Evolutionary conservation across 1,284 basidiomycete species (phyloP), one percentile per base, ranked within the genome.

Genomic region (Phenoliferia sp.): DNA sequence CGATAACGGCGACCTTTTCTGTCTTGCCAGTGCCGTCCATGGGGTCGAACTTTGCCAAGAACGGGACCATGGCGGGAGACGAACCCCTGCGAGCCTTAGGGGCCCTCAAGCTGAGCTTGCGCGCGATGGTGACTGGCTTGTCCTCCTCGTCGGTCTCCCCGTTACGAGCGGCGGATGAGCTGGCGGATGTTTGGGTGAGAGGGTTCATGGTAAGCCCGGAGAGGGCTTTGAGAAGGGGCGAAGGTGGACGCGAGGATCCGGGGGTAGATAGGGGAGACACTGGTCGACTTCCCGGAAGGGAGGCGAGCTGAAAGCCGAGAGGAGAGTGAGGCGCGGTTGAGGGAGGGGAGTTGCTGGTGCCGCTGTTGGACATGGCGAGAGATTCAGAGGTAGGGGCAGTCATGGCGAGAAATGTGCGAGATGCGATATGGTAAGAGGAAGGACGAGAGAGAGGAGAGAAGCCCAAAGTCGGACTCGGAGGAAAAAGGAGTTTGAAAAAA

Each of bases 11-110:
- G n/a, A 72, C 59, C 63, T 72, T 72, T 31, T 59, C 54, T 28
- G 48, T 48, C 55, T 63, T 69, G 48, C 58, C 36, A 16, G 61
- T 58, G 48, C 64, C 66, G 48, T 65, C 69, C 64, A 65, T 68
- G 60, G 65, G 63, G 36, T 72, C 71, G 60, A 68, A 72, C 66
- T 72, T 70, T 54, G 71, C 68, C 28, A 72, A 63, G 71, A 70
- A 72, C 16, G 19, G 71, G 65, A 6, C 66, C 64, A 55, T 68
- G 59, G 31, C 68, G 1, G 71, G 68, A 5, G 62, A 65, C 22
- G 61, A 64, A 31, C 68, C 71, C 19, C 71, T 62, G 1, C 68
- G 66, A 2, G 71, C 54, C 48, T 54, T 17, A 15, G 63, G 64
- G 3, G 62, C 48, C 39, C 22, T 44, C 54, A 72, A 63, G 31